Conservation (phyloP, 2,329 filamentous ascomycete genomes). For the Colletotrichum sp. region DNA sequence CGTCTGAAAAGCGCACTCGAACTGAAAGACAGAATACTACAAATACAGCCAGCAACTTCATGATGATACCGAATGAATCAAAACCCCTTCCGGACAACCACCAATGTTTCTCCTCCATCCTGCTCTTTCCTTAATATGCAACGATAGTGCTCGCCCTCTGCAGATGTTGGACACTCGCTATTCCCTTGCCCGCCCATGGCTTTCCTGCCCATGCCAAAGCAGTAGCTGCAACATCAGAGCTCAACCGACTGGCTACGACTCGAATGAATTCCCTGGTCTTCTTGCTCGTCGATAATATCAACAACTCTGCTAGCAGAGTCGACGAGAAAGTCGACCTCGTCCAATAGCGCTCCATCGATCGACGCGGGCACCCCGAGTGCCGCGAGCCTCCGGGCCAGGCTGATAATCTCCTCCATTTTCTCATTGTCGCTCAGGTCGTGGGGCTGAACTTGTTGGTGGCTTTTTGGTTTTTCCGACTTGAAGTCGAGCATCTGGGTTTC, state of each 20-base stretch:
- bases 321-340: background rate
- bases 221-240: background rate
- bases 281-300: background rate
- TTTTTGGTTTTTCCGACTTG: fast-evolving
- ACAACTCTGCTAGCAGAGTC: background rate
- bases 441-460: background rate
- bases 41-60: too few species aligned
- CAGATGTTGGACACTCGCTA: background rate
- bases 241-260: background rate
- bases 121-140: background rate
- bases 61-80: too few species aligned
- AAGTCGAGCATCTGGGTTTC: fast-evolving
- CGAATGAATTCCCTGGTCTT: background rate
- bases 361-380: background rate
- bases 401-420: background rate
- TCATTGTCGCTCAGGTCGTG: background rate
- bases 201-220: background rate
- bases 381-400: background rate
- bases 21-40: background rate
- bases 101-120: background rate
- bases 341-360: background rate
- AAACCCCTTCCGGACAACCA: too few species aligned
- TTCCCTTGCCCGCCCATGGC: background rate
- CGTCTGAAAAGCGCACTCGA: background rate
- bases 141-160: background rate